Evolutionary conservation across 768 basidiomycete species (phyloP), one percentile per base, ranked within the genome.

Genomic region (Lyophyllum shimeji): DNA sequence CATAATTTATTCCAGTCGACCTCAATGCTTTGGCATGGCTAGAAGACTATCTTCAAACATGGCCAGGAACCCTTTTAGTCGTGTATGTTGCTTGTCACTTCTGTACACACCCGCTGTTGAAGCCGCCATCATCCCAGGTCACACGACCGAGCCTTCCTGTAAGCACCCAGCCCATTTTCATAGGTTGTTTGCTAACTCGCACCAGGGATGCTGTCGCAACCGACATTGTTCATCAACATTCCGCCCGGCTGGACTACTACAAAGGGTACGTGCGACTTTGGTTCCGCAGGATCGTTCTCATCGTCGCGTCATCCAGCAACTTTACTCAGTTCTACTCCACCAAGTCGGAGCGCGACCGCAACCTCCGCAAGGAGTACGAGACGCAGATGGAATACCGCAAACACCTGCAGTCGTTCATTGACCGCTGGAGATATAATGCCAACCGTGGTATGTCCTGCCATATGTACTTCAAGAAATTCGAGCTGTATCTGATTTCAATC

Each of bases 251-350:
- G 18, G 95, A 98, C 69, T 98, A 98, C 75, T 98, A 95, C 78
- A 97, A 98, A 76, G 97, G 96, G 85, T 90, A 64, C 24, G 75
- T 61, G n/a, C 37, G 5, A 12, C 20, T 15, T 17, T 27, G 2
- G 44, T 21, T 21, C 3, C 25, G 29, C 31, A 23, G 7, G 15
- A 24, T 45, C 2, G 50, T 25, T 49, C 59, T 25, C 51, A 55
- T 9, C 58, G 52, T 42, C 64, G 52, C 25, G 7, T 8, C 21
- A 44, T 40, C 33, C 61, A 93, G 90, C 55, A 98, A 98, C 75
- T 99, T 98, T 72, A 87, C 91, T 1, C 95, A 98, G 70, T 98
- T 99, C 81, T 98, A 99, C 69, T 95, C 96, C 1, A 98, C 96
- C 20, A 98, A 98, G 74, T 91, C 89, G 3, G 97, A 98, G 67